These are phyloP conservation scores for Kalmusia sp. DNA, from an alignment of 2,329 filamentous ascomycete genomes.

Conservation along the genomic window DNA sequence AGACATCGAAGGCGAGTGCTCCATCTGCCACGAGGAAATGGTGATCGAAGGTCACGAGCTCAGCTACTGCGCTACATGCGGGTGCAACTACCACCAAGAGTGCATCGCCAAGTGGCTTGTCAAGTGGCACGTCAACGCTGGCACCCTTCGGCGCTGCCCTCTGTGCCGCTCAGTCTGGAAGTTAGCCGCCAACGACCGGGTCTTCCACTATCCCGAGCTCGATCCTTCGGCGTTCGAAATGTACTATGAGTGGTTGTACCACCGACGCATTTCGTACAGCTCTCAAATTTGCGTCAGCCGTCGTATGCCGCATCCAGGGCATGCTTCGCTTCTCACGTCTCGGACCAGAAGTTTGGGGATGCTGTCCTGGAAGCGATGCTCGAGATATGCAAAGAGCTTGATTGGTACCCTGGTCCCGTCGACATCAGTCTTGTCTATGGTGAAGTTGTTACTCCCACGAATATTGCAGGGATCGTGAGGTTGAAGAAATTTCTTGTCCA, in stretches of 20 bases:
- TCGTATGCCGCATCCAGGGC: no score
- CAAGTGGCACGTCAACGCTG: neutral
- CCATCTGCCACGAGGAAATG: conserved; percentile 18
- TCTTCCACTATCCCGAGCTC: neutral
- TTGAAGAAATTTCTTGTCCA: no score
- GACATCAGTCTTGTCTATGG: no score
- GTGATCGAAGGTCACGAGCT: neutral
- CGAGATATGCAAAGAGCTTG: no score
- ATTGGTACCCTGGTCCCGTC: no score
- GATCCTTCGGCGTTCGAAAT: conserved; percentile 10
- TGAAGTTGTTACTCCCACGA: no score
- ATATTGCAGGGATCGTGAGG: no score
- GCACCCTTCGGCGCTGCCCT: conserved; percentile 20
- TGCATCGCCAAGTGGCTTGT: conserved; percentile 10
- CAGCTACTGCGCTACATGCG: conserved; percentile 14
- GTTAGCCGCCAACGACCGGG: neutral
- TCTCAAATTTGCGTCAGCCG: no score
- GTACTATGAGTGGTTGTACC: conserved; percentile 26
- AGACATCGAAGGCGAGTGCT: conserved; percentile 18
- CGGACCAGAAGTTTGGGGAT: no score
- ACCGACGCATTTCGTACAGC: neutral
- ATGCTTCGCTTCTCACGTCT: no score
- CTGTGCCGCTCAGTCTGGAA: conserved; percentile 17
- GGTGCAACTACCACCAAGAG: conserved; percentile 16
- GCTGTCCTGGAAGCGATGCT: no score